Base-by-base conservation (phyloP, 306 rosid genomes). In the Lotus japonicus region DNA sequence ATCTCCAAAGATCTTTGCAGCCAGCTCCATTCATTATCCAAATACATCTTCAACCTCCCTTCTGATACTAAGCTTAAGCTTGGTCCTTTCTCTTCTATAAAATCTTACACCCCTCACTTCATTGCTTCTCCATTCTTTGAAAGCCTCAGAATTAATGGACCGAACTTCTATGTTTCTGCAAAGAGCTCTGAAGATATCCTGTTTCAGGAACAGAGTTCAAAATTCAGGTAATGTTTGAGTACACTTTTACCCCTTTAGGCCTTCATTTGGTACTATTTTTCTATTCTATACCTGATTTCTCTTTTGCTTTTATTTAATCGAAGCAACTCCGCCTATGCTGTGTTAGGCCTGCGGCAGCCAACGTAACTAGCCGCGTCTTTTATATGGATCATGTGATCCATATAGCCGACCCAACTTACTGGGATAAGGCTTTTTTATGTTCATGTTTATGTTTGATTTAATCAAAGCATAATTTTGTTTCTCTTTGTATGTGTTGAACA, bases 61-160 rank as follows among this genome's bases (percentile, higher is more conserved):
- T 81, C 86, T 79, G 87, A 90, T 28, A 83, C 88, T 9, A 94
- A 94, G 61, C 92, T 94, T 67, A 86, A 86, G 68, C 85, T 94
- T 68, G 98, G 98, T 15, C 98, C 98, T 77, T 79, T 84, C 56
- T 92, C 98, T 35, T 77, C 95, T 51, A 5, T 83, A 19, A 90
- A 84, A 76, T 79, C 90, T 35, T 94, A 94, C 51, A 89, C 96
- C 3, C 97, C 98, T 62, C 97, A 85, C 18, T 94, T 94, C 86
- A 86, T 94, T 79, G 97, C 98, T 71, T 94, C 98, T 52, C 98
- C 98, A n/a, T 94, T 79, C 84, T 94, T 88, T 58, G 98, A 94
- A 80, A 90, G 96, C 79, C 92, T 94, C 56, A 56, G 92, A 72
- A 80, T 94, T 73, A 80, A 88, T 23, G 97, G 97, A 26, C 99